These are phyloP conservation scores for Lecanicillium sp. DNA, from an alignment of 2,329 filamentous ascomycete genomes.

Conservation along the genomic window DNA sequence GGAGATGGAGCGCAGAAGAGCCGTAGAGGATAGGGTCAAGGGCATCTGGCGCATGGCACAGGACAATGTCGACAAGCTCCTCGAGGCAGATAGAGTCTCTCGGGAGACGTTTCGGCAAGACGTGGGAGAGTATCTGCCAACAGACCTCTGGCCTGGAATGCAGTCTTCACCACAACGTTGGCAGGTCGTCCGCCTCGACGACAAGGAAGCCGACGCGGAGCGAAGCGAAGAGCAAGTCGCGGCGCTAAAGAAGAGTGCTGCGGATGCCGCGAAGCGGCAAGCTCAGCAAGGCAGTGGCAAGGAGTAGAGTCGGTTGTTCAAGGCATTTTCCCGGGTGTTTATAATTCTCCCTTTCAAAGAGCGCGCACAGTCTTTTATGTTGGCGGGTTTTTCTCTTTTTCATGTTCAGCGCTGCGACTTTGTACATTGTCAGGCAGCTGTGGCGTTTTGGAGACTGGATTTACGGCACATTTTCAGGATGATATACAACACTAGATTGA, in stretches of 20 bases:
- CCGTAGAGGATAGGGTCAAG: constrained; percentile 66
- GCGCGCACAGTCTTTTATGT: no score
- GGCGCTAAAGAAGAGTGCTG: neutral
- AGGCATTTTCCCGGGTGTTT: no score
- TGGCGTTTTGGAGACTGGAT: no score
- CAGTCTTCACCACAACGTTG: constrained; percentile 48
- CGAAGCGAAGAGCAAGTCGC: neutral
- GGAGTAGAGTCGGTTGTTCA: no score
- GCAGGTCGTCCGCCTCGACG: constrained; percentile 35
- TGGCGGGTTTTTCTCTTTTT: no score
- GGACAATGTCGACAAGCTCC: constrained; percentile 66
- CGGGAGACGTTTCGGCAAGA: constrained; percentile 74
- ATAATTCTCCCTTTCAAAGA: no score
- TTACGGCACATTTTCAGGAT: no score
- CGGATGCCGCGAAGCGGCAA: neutral
- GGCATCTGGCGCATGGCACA: constrained; percentile 70
- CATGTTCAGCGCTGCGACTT: no score
- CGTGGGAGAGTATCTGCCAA: constrained; percentile 78
- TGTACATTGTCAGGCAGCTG: no score
- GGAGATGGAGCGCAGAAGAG: constrained; percentile 69
- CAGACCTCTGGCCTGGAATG: constrained; percentile 79
- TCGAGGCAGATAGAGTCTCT: constrained; percentile 63
- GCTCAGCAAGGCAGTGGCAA: neutral
- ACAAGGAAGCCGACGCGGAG: constrained; percentile 13
- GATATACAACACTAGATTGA: no score